Conservation (phyloP, 306 rosid species). For the Sicyos baderoa region DNA sequence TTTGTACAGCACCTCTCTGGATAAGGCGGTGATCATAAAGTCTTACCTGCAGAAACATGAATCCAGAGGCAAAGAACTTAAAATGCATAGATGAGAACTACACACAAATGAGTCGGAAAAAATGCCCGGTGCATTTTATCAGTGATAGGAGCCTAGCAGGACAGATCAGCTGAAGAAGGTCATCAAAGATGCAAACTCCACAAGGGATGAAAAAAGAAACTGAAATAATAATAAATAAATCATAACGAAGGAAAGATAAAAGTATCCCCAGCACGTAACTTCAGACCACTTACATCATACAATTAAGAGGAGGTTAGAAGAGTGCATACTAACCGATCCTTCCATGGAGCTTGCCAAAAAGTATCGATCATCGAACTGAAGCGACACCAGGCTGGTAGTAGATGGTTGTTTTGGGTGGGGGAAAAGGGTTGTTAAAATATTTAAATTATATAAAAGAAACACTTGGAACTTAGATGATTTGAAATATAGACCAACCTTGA, state of each 20-base stretch:
- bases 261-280: neutral
- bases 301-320: neutral
- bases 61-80: neutral
- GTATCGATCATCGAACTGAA: slow-evolving; percentile 70
- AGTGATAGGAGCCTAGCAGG: neutral
- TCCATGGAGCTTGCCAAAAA: slow-evolving; percentile 95
- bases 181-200: too few species aligned
- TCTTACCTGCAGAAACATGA: slow-evolving; percentile 40
- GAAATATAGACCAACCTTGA: slow-evolving; percentile 39
- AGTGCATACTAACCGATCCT: slow-evolving; percentile 64
- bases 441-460: neutral
- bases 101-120: neutral
- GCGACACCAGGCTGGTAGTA: slow-evolving; percentile 52
- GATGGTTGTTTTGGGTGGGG: neutral
- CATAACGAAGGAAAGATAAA: too few species aligned
- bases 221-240: too few species aligned
- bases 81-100: neutral
- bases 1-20: slow-evolving; percentile 75
- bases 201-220: too few species aligned
- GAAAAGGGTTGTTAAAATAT: neutral
- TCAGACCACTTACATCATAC: neutral
- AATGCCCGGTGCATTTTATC: neutral
- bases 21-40: slow-evolving; percentile 72
- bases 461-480: neutral
- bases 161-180: neutral